Base-by-base conservation (phyloP, 371 early-diverging fungal species). In the Phascolomyces articulosus region DNA sequence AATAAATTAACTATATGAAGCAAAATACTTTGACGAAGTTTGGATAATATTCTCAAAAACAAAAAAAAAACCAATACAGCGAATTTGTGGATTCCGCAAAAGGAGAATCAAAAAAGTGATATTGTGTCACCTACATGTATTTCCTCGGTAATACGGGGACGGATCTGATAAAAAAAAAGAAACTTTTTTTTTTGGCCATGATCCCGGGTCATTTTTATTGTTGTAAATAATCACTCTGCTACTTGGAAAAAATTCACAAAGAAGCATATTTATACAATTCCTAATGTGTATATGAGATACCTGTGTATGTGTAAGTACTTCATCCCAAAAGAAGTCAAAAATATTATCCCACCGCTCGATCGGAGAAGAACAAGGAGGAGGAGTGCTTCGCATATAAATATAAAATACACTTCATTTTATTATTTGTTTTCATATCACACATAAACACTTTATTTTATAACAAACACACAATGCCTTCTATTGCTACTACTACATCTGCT, bases 91-190 rank as follows among this genome's bases (percentile, higher is more conserved):
- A 20, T 11, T 20, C 51, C 51, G 51, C 51, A 51, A 51, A 51
- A 24, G 51, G 51, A 51, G 51, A 51, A 47, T 47, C n/a, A 47
- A 51, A 51, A 44, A 8, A 13, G 16, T 8, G 8, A 13, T 8
- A 16, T 51, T 51, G 51, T 51, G 23, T 7, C 21, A 51, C 51
- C 4, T 44, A n/a, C n/a, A n/a, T n/a, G n/a, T 44, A 11, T 34
- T 34, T 34, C 34, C 6, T 24, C 51, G 51, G 51, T 51, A 51
- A 23, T 51, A 51, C 51, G 51, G 47, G 13, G 51, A 51, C 21
- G 24, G 51, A 51, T 51, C 51, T 51, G 51, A 51, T 51, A 28
- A 51, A 51, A 47, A 47, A 47, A 47, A 10, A 31, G 31, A 44
- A 20, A 1, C 47, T 4, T 47, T 47, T 47, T 34, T 34, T 34